Evolutionary conservation across 768 basidiomycete species (phyloP).

Genomic region (Amanita brunnescens): DNA sequence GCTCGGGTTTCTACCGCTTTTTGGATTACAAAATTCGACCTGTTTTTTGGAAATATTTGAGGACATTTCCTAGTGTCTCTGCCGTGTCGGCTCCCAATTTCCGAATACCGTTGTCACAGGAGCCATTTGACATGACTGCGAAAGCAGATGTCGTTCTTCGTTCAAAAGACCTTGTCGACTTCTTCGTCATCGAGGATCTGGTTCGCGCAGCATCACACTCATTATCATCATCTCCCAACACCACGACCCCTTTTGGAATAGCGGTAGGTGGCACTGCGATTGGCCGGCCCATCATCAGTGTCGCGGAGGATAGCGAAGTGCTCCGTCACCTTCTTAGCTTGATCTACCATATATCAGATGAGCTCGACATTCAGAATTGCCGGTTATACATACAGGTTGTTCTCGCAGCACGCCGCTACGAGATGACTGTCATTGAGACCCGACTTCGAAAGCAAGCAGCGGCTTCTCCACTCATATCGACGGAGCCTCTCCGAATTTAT

Average conservation of each 20-base stretch:
- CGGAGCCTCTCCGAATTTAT: neutral
- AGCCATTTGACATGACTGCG: neutral
- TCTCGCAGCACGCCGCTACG: neutral
- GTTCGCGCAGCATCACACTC: conserved; percentile 22
- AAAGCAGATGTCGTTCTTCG: conserved; percentile 18
- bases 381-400: neutral
- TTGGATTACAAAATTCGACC: neutral
- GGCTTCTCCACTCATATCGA: neutral
- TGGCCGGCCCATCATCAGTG: conserved; percentile 3
- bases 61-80: neutral
- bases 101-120: too few relatives aligned
- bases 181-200: conserved; percentile 18
- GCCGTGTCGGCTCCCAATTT: neutral
- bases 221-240: conserved; percentile 11
- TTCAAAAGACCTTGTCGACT: conserved; percentile 22
- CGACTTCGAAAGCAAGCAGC: neutral
- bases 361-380: neutral
- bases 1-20: neutral
- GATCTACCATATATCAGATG: neutral
- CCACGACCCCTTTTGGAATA: conserved; percentile 18
- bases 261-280: neutral
- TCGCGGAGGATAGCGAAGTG: conserved; percentile 10
- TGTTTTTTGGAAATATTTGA: neutral
- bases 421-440: neutral
- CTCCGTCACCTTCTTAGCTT: conserved; percentile 8